Base-by-base conservation (phyloP, 202 grass and related monocot genomes). In the Panicum hallii region DNA sequence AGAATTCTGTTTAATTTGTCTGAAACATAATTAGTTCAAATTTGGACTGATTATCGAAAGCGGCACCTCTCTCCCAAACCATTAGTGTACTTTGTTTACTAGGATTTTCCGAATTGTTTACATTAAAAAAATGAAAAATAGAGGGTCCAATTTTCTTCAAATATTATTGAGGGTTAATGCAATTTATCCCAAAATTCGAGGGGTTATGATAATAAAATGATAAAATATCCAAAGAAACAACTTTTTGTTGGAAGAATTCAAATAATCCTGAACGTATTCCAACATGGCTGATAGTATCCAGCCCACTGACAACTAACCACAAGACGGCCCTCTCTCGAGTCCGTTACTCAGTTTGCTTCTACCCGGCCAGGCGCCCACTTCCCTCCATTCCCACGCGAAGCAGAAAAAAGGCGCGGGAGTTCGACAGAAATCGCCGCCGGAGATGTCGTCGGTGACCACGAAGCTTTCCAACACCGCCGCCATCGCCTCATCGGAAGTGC, bases 391-490 rank as follows among this genome's bases (percentile, higher is more conserved):
- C 2, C 44, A 19, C 75, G 12, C 57, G 15, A 61, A 52, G 12
- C n/a, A 42, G 5, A 19, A 28, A 47, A 82, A 34, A 2, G 66
- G 20, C 61, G 63, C 57, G 48, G 36, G 38, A 57, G n/a, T 20
- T 70, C 53, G n/a, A n/a, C 60, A 44, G 47, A 47, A 22, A 38
- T 69, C 67, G 79, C 54, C 83, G 82, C 54, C 83, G 82, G 62
- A 62, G 78, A 91, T 88, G 91, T 63, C 89, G 13, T 79, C 87
- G 41, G 76, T 79, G 26, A 49, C 82, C 11, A 5, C 81, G 41
- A 90, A 89, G 74, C 84, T 99, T 67, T 8, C 88, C 75, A 71
- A 16, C 58, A 81, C 88, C 5, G 88, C 86, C 6, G 58, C 83
- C 44, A 34, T 16, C 11, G 49, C 75, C 63, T 86, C 78, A 12